Evolutionary conservation across 306 rosid genomes (phyloP).

Genomic region (Herpetospermum pedunculosum): DNA sequence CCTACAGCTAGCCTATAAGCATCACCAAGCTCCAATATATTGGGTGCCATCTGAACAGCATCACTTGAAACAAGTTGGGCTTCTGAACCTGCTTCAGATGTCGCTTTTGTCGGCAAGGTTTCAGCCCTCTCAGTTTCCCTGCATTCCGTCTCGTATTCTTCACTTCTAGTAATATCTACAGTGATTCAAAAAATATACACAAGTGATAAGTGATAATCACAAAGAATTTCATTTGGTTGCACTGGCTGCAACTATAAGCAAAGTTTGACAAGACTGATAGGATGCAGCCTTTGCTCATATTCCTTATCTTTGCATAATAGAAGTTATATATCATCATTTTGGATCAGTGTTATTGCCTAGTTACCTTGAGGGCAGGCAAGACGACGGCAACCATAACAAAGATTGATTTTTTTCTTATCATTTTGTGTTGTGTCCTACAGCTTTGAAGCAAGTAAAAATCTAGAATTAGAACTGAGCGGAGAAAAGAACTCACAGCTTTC

Average conservation of each 20-base stretch:
- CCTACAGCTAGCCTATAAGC: slow-evolving; percentile 75
- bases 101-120: slow-evolving; percentile 13
- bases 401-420: not conserved
- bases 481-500: slow-evolving; percentile 43
- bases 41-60: slow-evolving; percentile 34
- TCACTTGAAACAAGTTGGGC: slow-evolving; percentile 29
- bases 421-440: not conserved
- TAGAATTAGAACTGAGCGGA: not conserved
- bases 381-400: not conserved
- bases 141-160: slow-evolving; percentile 21
- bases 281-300: not conserved
- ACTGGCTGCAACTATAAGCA: no score
- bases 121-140: slow-evolving; percentile 29
- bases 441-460: not conserved
- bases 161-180: slow-evolving; percentile 22
- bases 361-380: not conserved
- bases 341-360: not conserved
- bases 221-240: not conserved
- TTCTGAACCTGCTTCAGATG: slow-evolving; percentile 49
- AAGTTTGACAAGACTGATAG: not conserved
- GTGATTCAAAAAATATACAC: not conserved
- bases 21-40: slow-evolving; percentile 72
- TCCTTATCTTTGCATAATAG: not conserved
- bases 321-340: not conserved
- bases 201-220: not conserved